Base-by-base conservation (phyloP, 2,329 filamentous ascomycete species). In the Cercospora canescens region DNA sequence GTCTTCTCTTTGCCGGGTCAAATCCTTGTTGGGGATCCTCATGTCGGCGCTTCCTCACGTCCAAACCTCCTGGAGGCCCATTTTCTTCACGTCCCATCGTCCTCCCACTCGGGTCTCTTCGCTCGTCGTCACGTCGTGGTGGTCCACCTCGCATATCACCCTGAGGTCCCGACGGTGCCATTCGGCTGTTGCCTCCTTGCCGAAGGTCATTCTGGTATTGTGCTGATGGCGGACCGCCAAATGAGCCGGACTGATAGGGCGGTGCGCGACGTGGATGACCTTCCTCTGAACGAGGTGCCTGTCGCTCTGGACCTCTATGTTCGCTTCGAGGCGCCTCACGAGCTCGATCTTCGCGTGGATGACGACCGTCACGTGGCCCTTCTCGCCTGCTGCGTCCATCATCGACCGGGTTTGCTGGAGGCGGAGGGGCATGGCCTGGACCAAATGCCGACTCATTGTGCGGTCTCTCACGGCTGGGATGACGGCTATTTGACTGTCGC, bases 41-140 rank as follows among this genome's bases (percentile, higher is more conserved):
- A 50, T 74, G 73, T 58, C 73, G 66, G 11, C 74, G 71, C 69
- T 76, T 76, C 50, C 74, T 69, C 12, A 65, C 70, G 60, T 69
- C 69, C 18, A 50, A 58, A 21, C 57, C 60, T 3, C 39, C 45
- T 41, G 37, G 68, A 2, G 67, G 67, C 16, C 37, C 41, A 21
- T 58, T 67, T 3, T 71, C 69, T 26, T 71, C 68, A 7, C 71
- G 67, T 28, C 60, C 55, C 30, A 64, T 59, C 24, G 63, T 62
- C 61, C 70, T 59, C 8, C 62, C 41, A 52, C 62, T 58, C 50
- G 50, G 63, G 56, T 62, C 72, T 61, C 63, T 69, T 62, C 52
- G 61, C 50, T 72, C 71, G 5, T 73, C 73, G 34, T 71, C 70
- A 16, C 70, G 64, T 30, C 68, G 67, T 39, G 56, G 60, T 41